phyloP scores from a whole-genome alignment of 345 rosid species.

The Reutealis trisperma region DNA sequence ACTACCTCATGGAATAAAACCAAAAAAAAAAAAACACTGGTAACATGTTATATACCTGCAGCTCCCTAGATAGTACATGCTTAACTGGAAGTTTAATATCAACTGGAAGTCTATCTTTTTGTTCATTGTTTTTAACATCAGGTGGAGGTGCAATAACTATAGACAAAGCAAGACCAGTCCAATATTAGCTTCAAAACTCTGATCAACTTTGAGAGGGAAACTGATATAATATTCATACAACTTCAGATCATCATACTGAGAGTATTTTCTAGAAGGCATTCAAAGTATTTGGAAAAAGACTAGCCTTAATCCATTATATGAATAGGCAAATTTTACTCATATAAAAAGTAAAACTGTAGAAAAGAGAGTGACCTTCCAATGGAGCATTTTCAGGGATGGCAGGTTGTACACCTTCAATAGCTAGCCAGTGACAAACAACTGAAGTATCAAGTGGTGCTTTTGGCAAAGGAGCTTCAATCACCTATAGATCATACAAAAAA shows the following conservation, averaged over 20 bases:
- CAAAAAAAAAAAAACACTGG: not conserved
- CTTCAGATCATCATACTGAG: conserved; percentile 7
- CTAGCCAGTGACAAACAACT: conserved; percentile 91
- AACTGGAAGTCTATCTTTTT: conserved; percentile 69
- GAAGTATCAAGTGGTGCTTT: conserved; percentile 92
- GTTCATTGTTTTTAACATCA: conserved; percentile 52
- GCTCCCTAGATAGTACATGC: conserved; percentile 87
- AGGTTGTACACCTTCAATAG: conserved; percentile 97
- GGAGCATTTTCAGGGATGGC: conserved; percentile 97
- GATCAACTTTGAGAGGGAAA: not conserved
- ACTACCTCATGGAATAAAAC: conserved; percentile 6
- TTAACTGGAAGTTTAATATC: conserved; percentile 86
- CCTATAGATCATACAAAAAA: conserved; percentile 45
- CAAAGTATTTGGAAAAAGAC: not conserved
- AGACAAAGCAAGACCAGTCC: conserved; percentile 26
- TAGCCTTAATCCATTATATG: not conserved
- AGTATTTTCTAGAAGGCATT: not conserved
- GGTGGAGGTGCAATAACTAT: conserved; percentile 75
- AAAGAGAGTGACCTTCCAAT: conserved; percentile 60
- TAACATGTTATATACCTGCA: conserved; percentile 59
- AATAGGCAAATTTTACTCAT: not conserved
- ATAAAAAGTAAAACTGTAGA: not conserved
- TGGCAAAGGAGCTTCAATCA: conserved; percentile 96
- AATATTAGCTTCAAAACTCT: conserved; percentile 23
- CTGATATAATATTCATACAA: not conserved